These are phyloP conservation scores for Isatis lusitanica DNA, from an alignment of 441 rosid species.

Conservation along the genomic window DNA sequence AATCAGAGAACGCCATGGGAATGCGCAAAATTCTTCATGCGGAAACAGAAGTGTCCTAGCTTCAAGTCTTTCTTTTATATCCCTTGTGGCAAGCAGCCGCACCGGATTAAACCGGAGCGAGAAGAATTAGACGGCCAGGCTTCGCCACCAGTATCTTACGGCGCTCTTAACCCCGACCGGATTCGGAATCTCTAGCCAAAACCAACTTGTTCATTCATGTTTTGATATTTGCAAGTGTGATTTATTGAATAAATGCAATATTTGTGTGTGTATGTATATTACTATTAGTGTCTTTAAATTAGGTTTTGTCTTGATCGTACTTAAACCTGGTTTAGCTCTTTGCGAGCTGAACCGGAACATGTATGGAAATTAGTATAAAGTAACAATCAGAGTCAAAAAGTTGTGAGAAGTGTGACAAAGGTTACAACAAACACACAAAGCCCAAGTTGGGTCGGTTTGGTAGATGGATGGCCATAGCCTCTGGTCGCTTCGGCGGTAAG, in stretches of 20 bases:
- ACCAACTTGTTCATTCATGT: not conserved
- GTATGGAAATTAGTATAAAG: not conserved
- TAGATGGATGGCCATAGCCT: slow-evolving; percentile 29
- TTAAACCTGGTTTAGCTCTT: slow-evolving; percentile 1
- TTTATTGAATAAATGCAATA: not conserved
- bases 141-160: slow-evolving; percentile 13
- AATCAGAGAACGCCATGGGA: slow-evolving; percentile 63
- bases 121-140: slow-evolving; percentile 16
- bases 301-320: not conserved
- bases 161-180: slow-evolving; percentile 23
- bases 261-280: not conserved
- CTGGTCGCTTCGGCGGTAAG: slow-evolving; percentile 33
- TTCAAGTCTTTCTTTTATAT: slow-evolving; percentile 47
- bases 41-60: slow-evolving; percentile 50
- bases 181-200: slow-evolving; percentile 27
- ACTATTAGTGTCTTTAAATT: not conserved
- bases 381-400: slow-evolving; percentile 23
- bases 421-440: slow-evolving; percentile 37
- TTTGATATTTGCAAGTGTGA: not conserved
- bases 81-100: slow-evolving; percentile 48
- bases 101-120: slow-evolving; percentile 19
- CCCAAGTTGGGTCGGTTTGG: slow-evolving; percentile 41
- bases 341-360: not conserved
- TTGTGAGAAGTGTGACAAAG: slow-evolving; percentile 22
- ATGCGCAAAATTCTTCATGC: slow-evolving; percentile 56